phyloP scores from a whole-genome alignment of 495 filamentous ascomycete species.

The Penicillium tannophilum region DNA sequence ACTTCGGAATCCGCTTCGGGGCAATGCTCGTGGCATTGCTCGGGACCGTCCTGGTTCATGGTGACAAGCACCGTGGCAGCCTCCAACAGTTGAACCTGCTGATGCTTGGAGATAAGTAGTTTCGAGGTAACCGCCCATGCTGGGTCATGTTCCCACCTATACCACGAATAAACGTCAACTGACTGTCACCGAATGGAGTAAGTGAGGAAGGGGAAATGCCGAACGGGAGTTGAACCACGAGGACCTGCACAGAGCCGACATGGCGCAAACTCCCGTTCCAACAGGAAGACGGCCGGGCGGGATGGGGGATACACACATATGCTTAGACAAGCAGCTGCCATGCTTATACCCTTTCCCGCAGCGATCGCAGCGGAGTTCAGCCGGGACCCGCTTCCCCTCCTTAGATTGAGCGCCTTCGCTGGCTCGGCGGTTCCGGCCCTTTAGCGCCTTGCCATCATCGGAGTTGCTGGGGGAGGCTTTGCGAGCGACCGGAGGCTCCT shows the following conservation, averaged over 20 bases:
- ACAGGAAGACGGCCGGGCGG: slow-evolving; percentile 43
- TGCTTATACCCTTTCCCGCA: slow-evolving; percentile 99
- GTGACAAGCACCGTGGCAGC: slow-evolving; percentile 91
- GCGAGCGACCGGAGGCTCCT: slow-evolving; percentile 53
- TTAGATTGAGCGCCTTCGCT: slow-evolving; percentile 86
- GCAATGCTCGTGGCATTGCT: slow-evolving; percentile 58
- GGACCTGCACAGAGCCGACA: slow-evolving; percentile 51
- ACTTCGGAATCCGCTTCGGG: slow-evolving; percentile 73
- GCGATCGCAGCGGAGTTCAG: slow-evolving; percentile 92
- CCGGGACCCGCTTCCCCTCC: slow-evolving; percentile 73
- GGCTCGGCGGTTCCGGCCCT: slow-evolving; percentile 74
- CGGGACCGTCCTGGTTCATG: slow-evolving; percentile 73
- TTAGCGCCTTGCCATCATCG: slow-evolving; percentile 57
- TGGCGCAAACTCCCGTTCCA: slow-evolving; percentile 45
- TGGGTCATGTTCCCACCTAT: slow-evolving; percentile 98
- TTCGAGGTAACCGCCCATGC: slow-evolving; percentile 98
- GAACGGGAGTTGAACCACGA: slow-evolving; percentile 39
- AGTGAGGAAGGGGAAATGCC: slow-evolving; percentile 16
- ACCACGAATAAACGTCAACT: slow-evolving; percentile 45
- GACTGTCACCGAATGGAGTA: slow-evolving; percentile 20
- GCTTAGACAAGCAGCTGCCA: slow-evolving; percentile 99
- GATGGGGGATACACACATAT: slow-evolving; percentile 86
- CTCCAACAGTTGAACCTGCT: slow-evolving; percentile 97
- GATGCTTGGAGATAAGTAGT: slow-evolving; percentile 97
- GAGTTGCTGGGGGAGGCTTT: slow-evolving; percentile 48